A percentile compares a stretch with the other conserved stretches of the same genome.
Evolutionary conservation across 2,329 filamentous ascomycete species (phyloP).

Genomic region (Colletotrichum coccodes): DNA sequence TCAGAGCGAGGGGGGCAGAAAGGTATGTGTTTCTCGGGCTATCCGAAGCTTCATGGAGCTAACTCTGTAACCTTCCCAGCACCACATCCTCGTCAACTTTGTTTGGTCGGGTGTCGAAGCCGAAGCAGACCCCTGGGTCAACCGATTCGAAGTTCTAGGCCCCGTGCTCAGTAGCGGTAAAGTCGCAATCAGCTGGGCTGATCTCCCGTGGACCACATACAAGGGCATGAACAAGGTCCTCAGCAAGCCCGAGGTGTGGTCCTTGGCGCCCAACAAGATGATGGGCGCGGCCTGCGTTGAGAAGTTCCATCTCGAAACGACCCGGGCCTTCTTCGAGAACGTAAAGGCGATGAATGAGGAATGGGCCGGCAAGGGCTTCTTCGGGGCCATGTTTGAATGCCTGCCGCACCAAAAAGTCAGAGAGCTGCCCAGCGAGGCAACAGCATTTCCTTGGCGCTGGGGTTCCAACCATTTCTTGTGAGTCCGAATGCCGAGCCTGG

Average conservation of each 20-base stretch:
- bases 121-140: constrained; percentile 10
- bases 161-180: constrained; percentile 11
- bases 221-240: constrained; percentile 24
- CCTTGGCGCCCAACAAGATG: constrained; percentile 26
- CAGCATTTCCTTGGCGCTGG: constrained; percentile 25
- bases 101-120: constrained; percentile 21
- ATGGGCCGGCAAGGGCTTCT: constrained; percentile 24
- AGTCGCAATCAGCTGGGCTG: constrained; percentile 7
- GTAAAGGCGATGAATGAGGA: constrained; percentile 21
- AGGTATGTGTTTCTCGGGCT: constrained; percentile 40
- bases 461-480: constrained; percentile 26
- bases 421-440: constrained; percentile 10
- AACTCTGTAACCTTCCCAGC: not conserved
- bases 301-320: constrained; percentile 16
- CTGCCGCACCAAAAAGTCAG: constrained; percentile 25
- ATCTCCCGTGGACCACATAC: constrained; percentile 25
- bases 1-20: constrained; percentile 29
- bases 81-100: constrained; percentile 20
- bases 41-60: not conserved
- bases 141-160: not conserved
- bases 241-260: constrained; percentile 25
- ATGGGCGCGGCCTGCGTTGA: constrained; percentile 26
- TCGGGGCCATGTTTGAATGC: constrained; percentile 27
- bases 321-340: constrained; percentile 14
- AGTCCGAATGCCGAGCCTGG: not conserved